Evolutionary conservation across 2,329 filamentous ascomycete genomes (phyloP), one percentile per base, ranked within the genome.

Genomic region (Ilyonectria mors-panacis): DNA sequence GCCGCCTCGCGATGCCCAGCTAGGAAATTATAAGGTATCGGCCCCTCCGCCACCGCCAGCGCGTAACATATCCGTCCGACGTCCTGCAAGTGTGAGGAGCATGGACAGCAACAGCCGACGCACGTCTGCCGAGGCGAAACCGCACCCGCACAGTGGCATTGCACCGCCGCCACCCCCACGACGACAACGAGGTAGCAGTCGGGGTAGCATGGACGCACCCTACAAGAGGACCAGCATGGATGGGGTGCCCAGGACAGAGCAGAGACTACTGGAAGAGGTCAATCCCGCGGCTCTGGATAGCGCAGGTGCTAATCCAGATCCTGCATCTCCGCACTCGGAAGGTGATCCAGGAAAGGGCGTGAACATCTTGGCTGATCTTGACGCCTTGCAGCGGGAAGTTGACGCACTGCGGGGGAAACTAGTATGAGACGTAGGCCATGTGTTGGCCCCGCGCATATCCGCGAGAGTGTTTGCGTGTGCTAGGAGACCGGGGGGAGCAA

Each of bases 351-450:
- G 80, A 72, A 76, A 83, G 76, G 77, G 83, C 63, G 70, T 82
- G 47, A 88, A 93, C 75, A 93, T 95, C 66, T 79, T 95, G 71
- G 92, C 92, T 1, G 92, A 95, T 77, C 80, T 95, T 62, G 87
- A 89, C 53, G 89, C 90, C 23, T 80, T 95, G 69, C 92, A 94
- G 80, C 87, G 87, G 76, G 93, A 95, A 76, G 92, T 95, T 44
- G 92, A 95, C 80, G 92, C 88, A 4, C 75, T 92, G 50, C 75
- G 80, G 59, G 81, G 80, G 21, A 77, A 79, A 71, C 39, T 79
- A 50, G 66, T 67, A 30, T 78, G 71, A 78, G 17, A 37, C 8
- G 15, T 42, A 63, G n/a, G 54, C 57, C 28, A 47, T 37, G 50
- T 63, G 19, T 30, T 39, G 61, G 55, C 42, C 50, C 51, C 50